Evolutionary conservation across 2,329 filamentous ascomycete genomes (phyloP).

Genomic region (Gnomoniopsis smithogilvyi): DNA sequence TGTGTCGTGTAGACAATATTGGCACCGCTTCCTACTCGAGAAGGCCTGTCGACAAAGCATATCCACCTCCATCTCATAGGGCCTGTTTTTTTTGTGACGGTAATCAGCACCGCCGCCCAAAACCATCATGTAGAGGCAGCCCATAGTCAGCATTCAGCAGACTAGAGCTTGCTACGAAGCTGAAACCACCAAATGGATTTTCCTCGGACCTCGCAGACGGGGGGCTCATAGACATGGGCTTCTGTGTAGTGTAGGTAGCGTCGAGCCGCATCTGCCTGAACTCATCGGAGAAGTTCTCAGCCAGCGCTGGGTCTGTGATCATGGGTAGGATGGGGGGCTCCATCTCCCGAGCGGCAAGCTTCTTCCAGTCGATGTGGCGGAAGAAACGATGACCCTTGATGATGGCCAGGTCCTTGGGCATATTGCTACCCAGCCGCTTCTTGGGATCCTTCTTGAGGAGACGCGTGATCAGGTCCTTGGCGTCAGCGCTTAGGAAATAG

Average conservation of each 20-base stretch:
- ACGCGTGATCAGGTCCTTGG: constrained; percentile 88
- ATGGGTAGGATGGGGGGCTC: constrained; percentile 88
- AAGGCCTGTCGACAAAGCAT: too few species aligned
- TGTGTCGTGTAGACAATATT: too few species aligned
- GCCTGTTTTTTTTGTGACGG: neutral
- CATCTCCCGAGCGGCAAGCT: constrained; percentile 75
- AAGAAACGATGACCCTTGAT: constrained; percentile 97
- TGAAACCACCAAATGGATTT: constrained; percentile 62
- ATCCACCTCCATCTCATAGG: too few species aligned
- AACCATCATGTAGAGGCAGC: neutral
- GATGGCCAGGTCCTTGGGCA: constrained; percentile 79
- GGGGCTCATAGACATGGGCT: constrained; percentile 39
- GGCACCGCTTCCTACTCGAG: too few species aligned
- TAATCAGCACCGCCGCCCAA: neutral
- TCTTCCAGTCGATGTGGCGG: constrained; percentile 92
- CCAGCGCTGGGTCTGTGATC: constrained; percentile 91
- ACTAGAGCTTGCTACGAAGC: constrained; percentile 59
- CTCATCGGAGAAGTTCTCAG: constrained; percentile 93
- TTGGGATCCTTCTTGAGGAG: constrained; percentile 87
- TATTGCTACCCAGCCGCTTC: constrained; percentile 84
- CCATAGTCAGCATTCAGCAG: constrained; percentile 26
- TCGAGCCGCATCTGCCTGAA: constrained; percentile 86
- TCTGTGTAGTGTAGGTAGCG: constrained; percentile 39
- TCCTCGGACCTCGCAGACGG: constrained; percentile 38
- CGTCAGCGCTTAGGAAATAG: constrained; percentile 86